Conservation (phyloP, 495 filamentous ascomycete species). For the Penicillium alfredii region DNA sequence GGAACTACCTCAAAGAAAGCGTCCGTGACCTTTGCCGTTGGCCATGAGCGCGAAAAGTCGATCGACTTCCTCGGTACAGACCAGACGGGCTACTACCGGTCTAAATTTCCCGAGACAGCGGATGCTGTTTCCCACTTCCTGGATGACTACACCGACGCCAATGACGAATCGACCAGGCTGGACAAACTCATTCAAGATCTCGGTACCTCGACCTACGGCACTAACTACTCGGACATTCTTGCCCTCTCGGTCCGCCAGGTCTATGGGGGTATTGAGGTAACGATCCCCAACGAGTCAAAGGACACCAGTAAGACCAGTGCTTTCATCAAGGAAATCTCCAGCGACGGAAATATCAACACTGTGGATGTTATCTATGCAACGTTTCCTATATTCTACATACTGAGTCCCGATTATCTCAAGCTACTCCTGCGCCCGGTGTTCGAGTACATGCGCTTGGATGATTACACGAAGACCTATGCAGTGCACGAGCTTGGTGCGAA, state of each 20-base stretch:
- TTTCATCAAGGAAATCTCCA: slow-evolving; percentile 46
- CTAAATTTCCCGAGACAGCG: slow-evolving; percentile 16
- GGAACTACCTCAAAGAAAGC: slow-evolving; percentile 18
- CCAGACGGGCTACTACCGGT: slow-evolving; percentile 35
- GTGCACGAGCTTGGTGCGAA: slow-evolving; percentile 32
- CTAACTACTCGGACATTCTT: slow-evolving; percentile 42
- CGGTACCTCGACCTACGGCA: slow-evolving; percentile 20
- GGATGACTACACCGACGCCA: slow-evolving; percentile 34
- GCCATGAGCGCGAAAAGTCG: slow-evolving; percentile 31
- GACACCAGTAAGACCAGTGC: slow-evolving; percentile 32
- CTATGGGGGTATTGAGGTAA: slow-evolving; percentile 39
- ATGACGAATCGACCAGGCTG: slow-evolving; percentile 20
- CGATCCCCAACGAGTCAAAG: slow-evolving; percentile 32
- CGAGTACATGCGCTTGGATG: slow-evolving; percentile 31
- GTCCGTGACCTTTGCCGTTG: slow-evolving; percentile 39
- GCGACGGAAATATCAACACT: slow-evolving; percentile 45
- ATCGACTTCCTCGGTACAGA: slow-evolving; percentile 38
- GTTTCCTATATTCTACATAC: slow-evolving; percentile 35
- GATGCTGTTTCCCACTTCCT: slow-evolving; percentile 33
- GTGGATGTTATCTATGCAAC: slow-evolving; percentile 41
- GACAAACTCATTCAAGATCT: slow-evolving; percentile 24
- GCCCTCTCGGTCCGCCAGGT: slow-evolving; percentile 36
- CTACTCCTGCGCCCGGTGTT: slow-evolving; percentile 37
- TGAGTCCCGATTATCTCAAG: slow-evolving; percentile 37
- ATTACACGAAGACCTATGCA: slow-evolving; percentile 28